phyloP scores from a whole-genome alignment of 192 early-diverging fungal species.

The Umbelopsis sp. region DNA sequence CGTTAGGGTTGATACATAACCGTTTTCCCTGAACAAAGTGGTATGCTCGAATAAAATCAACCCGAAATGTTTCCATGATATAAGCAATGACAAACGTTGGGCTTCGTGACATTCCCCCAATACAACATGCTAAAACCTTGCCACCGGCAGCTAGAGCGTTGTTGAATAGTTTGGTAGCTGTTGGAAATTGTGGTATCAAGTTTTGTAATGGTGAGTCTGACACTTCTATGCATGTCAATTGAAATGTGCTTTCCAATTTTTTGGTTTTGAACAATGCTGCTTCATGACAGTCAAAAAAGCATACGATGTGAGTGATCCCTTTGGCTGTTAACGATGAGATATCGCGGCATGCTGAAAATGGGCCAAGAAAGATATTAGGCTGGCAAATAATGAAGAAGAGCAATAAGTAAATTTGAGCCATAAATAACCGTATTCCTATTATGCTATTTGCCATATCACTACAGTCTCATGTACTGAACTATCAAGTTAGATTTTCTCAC shows the following conservation, averaged over 20 bases:
- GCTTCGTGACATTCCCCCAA: slow-evolving; percentile 82
- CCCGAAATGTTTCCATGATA: slow-evolving; percentile 75
- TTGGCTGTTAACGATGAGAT: slow-evolving; percentile 51
- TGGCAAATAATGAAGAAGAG: background rate
- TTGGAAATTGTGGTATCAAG: slow-evolving; percentile 79
- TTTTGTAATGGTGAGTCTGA: slow-evolving; percentile 82
- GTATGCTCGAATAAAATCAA: slow-evolving; percentile 73
- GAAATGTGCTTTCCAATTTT: slow-evolving; percentile 46
- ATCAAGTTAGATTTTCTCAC: background rate
- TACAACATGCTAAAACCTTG: slow-evolving; percentile 70
- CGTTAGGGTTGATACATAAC: slow-evolving; percentile 87
- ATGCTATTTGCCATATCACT: too few species aligned
- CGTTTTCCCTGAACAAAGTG: slow-evolving; percentile 83
- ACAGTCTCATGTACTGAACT: too few species aligned
- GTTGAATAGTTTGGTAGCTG: slow-evolving; percentile 61
- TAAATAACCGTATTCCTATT: background rate
- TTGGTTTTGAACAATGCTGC: slow-evolving; percentile 53
- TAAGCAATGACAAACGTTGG: slow-evolving; percentile 90
- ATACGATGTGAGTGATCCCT: slow-evolving; percentile 78
- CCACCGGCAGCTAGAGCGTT: slow-evolving; percentile 46
- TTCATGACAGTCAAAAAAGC: slow-evolving; percentile 75
- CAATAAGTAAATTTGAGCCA: background rate
- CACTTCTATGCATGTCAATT: slow-evolving; percentile 72
- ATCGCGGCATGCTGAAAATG: slow-evolving; percentile 72
- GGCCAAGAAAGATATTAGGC: slow-evolving; percentile 76